Base-by-base conservation (phyloP, 2,329 filamentous ascomycete genomes). In the Calonectria pseudoturangicola region DNA sequence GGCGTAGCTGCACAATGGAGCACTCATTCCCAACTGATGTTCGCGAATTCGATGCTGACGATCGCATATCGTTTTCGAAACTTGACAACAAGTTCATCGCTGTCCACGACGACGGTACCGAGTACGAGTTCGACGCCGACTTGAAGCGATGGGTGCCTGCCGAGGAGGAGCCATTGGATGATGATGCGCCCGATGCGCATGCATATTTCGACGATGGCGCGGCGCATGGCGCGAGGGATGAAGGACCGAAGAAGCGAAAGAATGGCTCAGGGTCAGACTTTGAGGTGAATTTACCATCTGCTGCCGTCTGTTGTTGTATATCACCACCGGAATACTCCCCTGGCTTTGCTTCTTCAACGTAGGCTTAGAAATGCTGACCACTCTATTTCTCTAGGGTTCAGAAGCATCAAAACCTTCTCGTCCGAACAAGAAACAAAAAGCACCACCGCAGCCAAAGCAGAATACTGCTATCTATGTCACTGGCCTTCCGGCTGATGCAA, bases 391-490 rank as follows among this genome's bases (percentile, higher is more conserved):
- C 27, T 60, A 82, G 82, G 75, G 71, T 48, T 47, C 75, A 54
- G 81, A 79, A 56, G 47, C 66, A 82, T 80, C 83, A 83, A 88
- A 81, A 71, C 79, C 79, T 33, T 72, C 82, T 69, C 86, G 86
- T 10, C 84, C 84, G 16, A 83, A 81, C 73, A 88, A 89, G 82
- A 86, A 87, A 74, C 81, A 86, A 70, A 88, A 88, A 73, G 84
- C 86, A 13, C 86, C 87, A 2, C 86, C 87, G 8, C 85, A 87
- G 74, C 88, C 89, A 16, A 87, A 87, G 73, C 88, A 96, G 78
- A 98, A 98, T 83, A 98, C 94, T 7, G 96, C 96, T 50, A 91
- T 99, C 75, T 99, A 96, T 86, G 94, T 98, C 60, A 98, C 95
- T 5, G 95, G 94, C 15, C 90, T 99, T 4, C 97, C 97, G 0